Conservation (phyloP, 2,329 filamentous ascomycete genomes). For the Sporothrix euskadiensis region DNA sequence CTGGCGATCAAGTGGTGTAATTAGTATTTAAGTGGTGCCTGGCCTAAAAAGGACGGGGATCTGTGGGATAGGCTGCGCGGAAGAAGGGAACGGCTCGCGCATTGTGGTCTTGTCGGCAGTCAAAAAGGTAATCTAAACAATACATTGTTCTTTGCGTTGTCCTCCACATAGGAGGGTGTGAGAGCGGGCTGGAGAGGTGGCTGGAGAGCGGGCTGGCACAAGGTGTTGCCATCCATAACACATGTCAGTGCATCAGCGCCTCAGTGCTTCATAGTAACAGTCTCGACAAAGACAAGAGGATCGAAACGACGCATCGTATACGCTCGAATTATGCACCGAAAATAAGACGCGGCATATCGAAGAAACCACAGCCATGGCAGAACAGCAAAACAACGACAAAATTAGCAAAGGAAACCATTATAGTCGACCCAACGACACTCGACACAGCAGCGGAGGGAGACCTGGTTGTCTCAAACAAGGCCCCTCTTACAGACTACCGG, state of each 20-base stretch:
- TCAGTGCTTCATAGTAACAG: background rate
- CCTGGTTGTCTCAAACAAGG: background rate
- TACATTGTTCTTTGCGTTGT: background rate
- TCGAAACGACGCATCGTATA: background rate
- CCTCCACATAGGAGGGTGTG: background rate
- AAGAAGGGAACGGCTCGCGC: slow-evolving; percentile 8
- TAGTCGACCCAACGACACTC: background rate
- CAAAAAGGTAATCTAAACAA: background rate
- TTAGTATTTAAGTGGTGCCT: slow-evolving; percentile 7
- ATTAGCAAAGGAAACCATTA: background rate
- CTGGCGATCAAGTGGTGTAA: background rate
- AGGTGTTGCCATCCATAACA: background rate
- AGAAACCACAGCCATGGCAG: background rate
- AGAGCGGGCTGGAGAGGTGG: too few relatives aligned
- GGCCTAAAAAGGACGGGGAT: background rate
- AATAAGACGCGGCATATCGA: background rate
- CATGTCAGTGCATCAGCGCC: too few relatives aligned
- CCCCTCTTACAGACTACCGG: slow-evolving; percentile 43
- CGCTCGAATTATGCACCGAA: background rate
- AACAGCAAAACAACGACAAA: background rate
- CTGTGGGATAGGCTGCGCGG: background rate
- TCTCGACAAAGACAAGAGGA: background rate
- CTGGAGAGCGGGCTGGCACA: background rate
- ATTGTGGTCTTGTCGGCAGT: background rate
- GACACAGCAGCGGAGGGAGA: background rate